phyloP scores from a whole-genome alignment of 257 asterid species.

The Nicotiana undulata region DNA sequence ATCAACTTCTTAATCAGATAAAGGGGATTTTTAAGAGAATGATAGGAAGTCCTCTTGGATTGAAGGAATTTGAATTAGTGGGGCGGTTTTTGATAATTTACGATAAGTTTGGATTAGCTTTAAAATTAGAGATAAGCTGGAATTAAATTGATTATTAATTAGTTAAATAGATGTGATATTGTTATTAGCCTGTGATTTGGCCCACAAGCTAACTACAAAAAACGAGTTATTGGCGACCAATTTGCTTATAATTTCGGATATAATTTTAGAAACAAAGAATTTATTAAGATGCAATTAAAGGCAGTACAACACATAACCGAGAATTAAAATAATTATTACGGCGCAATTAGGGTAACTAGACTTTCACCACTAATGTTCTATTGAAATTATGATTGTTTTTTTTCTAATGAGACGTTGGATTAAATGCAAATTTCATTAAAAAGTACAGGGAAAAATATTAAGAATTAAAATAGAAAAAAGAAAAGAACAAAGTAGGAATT shows the following conservation, averaged over 20 bases:
- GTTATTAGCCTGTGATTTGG: background rate
- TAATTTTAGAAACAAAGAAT: background rate
- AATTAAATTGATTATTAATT: no score
- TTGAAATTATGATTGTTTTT: background rate
- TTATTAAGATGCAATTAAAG: background rate
- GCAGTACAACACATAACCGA: background rate
- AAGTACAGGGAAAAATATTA: background rate
- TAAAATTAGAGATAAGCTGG: background rate
- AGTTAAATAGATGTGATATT: background rate
- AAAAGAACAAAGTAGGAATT: background rate
- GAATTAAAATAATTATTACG: background rate
- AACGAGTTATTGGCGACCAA: background rate
- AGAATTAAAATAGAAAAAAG: background rate
- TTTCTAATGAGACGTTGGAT: background rate
- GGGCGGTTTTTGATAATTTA: background rate
- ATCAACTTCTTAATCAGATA: background rate
- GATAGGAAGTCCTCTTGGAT: background rate
- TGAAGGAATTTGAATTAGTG: background rate
- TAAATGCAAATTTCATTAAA: background rate
- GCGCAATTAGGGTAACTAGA: background rate
- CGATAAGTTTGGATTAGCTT: background rate
- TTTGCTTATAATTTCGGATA: background rate
- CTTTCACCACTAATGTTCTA: background rate
- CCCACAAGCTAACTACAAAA: constrained; percentile 1
- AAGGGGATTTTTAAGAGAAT: background rate